Evolutionary conservation across 371 early-diverging fungal genomes (phyloP).

Genomic region (Mortierella sp.): DNA sequence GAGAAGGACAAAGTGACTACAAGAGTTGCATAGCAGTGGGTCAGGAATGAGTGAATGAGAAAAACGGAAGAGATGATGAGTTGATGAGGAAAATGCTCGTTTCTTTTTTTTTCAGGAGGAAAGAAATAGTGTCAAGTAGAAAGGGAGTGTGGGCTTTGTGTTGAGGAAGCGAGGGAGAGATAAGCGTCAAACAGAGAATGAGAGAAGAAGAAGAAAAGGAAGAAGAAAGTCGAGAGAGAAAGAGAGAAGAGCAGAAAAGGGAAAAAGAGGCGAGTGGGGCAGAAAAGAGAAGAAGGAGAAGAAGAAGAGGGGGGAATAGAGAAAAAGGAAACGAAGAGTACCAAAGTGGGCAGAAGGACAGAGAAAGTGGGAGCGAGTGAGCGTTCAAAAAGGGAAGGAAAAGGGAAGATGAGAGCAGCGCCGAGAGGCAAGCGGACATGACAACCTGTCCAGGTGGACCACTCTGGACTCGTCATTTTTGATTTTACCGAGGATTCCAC

Average conservation of each 20-base stretch:
- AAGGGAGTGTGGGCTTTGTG: no score
- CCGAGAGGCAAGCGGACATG: neutral
- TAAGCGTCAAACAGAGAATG: neutral
- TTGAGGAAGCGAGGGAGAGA: no score
- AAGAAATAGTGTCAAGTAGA: no score
- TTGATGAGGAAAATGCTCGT: no score
- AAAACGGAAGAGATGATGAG: no score
- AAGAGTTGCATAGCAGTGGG: no score
- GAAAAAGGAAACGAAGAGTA: neutral
- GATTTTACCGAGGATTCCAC: no score
- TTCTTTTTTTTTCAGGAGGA: no score
- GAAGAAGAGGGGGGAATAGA: neutral
- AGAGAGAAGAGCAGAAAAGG: slow-evolving; percentile 2
- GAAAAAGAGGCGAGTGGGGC: slow-evolving; percentile 8
- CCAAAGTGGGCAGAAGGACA: neutral
- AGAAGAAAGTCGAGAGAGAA: neutral
- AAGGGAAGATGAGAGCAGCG: neutral
- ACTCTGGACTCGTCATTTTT: no score
- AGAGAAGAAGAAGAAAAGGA: slow-evolving; percentile 7
- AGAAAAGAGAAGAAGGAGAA: neutral
- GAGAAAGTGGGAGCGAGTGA: neutral
- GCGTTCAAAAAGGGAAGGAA: neutral
- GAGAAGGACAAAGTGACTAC: no score
- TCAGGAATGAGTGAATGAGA: no score
- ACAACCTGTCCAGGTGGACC: neutral